Evolutionary conservation across 2,329 filamentous ascomycete genomes (phyloP), one percentile per base, ranked within the genome.

Genomic region (Apiospora marii): DNA sequence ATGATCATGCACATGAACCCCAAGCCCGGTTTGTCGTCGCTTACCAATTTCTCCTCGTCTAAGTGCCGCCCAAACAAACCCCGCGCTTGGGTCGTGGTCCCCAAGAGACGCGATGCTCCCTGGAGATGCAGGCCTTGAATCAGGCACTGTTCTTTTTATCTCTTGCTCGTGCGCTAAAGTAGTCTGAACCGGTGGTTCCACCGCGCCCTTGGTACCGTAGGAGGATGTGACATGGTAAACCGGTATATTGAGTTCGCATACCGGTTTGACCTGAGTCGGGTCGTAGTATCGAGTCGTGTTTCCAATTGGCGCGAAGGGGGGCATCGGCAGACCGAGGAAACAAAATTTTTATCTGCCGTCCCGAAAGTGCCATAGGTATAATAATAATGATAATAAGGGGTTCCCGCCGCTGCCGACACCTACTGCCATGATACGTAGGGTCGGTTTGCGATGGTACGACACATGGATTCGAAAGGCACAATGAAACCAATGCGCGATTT

Each of bases 211-310:
- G 34, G 30, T 24, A 22, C 3, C 1, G 22, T 61, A 61, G 19
- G 46, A 49, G 22, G 22, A 41, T 64, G 58, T 14, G 58, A 41
- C 58, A 41, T 14, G 12, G 34, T 10, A 64, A 64, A 64, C 58
- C 58, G 58, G 58, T 64, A 64, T 64, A 37, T 64, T n/a, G 34
- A 41, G 34, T 41, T 41, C 58, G 10, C n/a, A n/a, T 41, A 64
- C 58, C 58, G 58, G 58, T 64, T 64, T 64, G 58, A 64, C 30
- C 34, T n/a, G 34, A 64, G 58, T 41, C 58, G 58, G 58, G 34
- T n/a, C 19, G 58, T 64, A 24, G 58, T n/a, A 64, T 64, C 58
- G 58, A 64, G 30, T 64, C 58, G 53, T 24, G 34, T 41, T 64
- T 24, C 58, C 58, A 41, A 64, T 64, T 64, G 58, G 41, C 6